phyloP scores from a whole-genome alignment of 1,284 basidiomycete species.

The Cutaneotrichosporon sp. region DNA sequence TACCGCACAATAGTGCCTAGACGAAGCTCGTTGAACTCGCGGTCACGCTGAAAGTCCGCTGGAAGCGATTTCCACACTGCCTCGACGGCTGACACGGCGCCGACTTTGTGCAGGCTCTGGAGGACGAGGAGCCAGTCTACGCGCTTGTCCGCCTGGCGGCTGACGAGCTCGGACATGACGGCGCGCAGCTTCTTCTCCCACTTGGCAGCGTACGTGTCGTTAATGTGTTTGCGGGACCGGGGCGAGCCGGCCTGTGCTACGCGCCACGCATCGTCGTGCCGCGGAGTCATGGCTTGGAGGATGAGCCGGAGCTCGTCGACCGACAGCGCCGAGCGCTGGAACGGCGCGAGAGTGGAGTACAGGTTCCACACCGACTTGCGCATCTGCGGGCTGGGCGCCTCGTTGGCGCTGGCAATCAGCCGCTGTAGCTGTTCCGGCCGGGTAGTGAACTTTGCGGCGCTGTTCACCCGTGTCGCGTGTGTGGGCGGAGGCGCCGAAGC shows the following conservation, averaged over 20 bases:
- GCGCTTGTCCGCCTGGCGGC: conserved; percentile 1
- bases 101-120: conserved; percentile 6
- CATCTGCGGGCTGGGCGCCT: not conserved
- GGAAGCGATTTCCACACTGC: conserved; percentile 8
- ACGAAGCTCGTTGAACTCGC: conserved; percentile 4
- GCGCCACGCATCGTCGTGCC: conserved; percentile 8
- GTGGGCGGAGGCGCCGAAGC: not conserved
- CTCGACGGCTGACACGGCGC: conserved; percentile 8
- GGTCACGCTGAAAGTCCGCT: not conserved
- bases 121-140: conserved; percentile 17
- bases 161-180: conserved; percentile 10
- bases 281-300: conserved; percentile 13
- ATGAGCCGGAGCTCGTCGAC: conserved; percentile 3
- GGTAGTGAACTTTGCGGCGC: not conserved
- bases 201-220: not conserved
- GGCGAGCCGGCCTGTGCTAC: not conserved
- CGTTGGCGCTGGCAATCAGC: not conserved
- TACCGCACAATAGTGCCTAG: conserved; percentile 13
- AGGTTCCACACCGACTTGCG: not conserved
- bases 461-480: not conserved
- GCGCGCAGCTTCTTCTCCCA: conserved; percentile 11
- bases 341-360: conserved; percentile 2
- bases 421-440: not conserved
- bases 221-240: not conserved
- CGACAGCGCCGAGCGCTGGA: conserved; percentile 6